Base-by-base conservation (phyloP, 371 early-diverging fungal species). In the Lichtheimia ornata region DNA sequence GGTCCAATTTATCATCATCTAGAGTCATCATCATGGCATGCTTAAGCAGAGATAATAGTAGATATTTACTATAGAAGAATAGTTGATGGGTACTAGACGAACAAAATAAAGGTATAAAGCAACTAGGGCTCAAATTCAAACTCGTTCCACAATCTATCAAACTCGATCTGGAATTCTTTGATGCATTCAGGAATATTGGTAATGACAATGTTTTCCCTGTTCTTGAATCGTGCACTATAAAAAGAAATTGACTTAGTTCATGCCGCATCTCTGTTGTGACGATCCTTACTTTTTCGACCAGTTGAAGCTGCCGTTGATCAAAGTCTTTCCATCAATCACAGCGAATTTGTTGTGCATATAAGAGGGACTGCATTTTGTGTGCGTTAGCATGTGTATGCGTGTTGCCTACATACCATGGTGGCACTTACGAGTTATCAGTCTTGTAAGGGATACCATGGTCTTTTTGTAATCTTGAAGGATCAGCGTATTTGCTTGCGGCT, bases 311-410 rank as follows among this genome's bases (percentile, higher is more conserved):
- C 82, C 82, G 15, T 76, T 81, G 50, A 79, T 66, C 18, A 81
- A 65, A 2, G 64, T 72, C 40, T 67, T 77, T 11, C 58, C 58
- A 64, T 88, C 88, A 50, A 87, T 76, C 6, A 88, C 75, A 13
- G 83, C 85, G 72, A 88, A 88, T 64, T 87, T 88, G 58, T 87
- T 81, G 59, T 88, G 88, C 88, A 88, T 88, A 53, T 83, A 79
- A 59, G 70, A 70, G 3, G 70, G 69, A 40, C 78, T 81, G 56
- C 11, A 35, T 35, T 35, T 5, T 35, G 11, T 35, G 11, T 35
- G n/a, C n/a, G 35, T 35, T 5, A 35, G 35, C 5, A 9, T 1
- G 11, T 0, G 11, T 35, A 11, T 35, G 30, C 5, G 28, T 6
- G 35, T 0, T 11, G 11, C 9, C 11, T 35, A 9, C 9, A 0